These are phyloP conservation scores for Striga hermonthica DNA, from an alignment of 305 asterid species.

Conservation along the genomic window DNA sequence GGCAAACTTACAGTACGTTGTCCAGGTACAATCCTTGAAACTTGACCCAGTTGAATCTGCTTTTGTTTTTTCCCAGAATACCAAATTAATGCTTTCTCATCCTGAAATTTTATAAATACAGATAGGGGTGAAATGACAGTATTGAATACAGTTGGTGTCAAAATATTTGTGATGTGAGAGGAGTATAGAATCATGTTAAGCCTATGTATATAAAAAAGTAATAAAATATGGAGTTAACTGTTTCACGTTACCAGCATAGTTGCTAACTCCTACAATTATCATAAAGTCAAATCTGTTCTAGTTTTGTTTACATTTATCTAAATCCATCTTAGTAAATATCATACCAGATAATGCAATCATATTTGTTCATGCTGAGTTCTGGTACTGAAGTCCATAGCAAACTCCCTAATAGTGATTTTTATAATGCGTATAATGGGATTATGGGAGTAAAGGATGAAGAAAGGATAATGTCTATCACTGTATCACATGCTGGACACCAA, in stretches of 20 bases:
- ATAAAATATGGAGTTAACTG: not conserved
- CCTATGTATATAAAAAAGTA: not conserved
- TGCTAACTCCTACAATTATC: conserved; percentile 19
- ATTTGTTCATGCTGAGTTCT: not conserved
- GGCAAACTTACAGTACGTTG: conserved; percentile 69
- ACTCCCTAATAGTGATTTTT: not conserved
- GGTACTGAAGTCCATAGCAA: conserved; percentile 2
- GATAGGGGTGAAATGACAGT: conserved; percentile 10
- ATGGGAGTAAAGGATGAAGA: conserved; percentile 8
- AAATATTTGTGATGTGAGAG: conserved; percentile 12
- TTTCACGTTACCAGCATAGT: not conserved
- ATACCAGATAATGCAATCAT: conserved; percentile 7
- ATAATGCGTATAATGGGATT: no score
- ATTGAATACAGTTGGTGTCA: conserved; percentile 7
- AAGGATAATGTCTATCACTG: conserved; percentile 11
- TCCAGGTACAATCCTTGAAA: conserved; percentile 73
- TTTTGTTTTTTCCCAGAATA: conserved; percentile 60
- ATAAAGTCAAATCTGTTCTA: not conserved
- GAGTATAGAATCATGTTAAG: conserved; percentile 15
- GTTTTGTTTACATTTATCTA: not conserved
- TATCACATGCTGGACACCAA: conserved; percentile 16
- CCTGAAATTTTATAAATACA: conserved; percentile 41
- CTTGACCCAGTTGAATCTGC: conserved; percentile 51
- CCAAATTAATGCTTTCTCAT: conserved; percentile 64
- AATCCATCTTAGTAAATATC: conserved; percentile 9